Evolutionary conservation across 2,329 filamentous ascomycete genomes (phyloP).

Genomic region (Keithomyces neogunnii): DNA sequence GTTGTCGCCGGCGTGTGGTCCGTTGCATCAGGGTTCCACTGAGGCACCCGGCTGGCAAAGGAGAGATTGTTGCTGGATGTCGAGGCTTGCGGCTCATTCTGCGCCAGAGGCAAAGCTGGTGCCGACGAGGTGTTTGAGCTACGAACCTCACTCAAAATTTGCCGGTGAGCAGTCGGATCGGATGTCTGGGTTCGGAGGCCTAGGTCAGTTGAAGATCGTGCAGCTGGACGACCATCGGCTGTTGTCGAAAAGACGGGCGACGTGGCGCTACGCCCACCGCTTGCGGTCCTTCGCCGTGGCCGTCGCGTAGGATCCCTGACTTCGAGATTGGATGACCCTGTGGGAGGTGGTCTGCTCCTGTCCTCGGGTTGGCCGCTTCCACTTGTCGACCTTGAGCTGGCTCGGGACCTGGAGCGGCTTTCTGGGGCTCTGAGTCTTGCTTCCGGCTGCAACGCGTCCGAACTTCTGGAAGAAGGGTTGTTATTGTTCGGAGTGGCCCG

Average conservation of each 20-base stretch:
- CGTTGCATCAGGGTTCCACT: slow-evolving; percentile 13
- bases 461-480: slow-evolving; percentile 28
- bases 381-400: slow-evolving; percentile 38
- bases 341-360: slow-evolving; percentile 40
- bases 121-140: slow-evolving; percentile 31
- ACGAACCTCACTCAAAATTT: slow-evolving; percentile 32
- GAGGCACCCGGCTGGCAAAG: slow-evolving; percentile 28
- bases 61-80: slow-evolving; percentile 19
- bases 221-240: slow-evolving; percentile 38
- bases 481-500: slow-evolving; percentile 28
- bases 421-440: slow-evolving; percentile 19
- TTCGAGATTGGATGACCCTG: slow-evolving; percentile 20
- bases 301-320: slow-evolving; percentile 20
- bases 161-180: slow-evolving; percentile 28
- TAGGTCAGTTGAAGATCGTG: slow-evolving; percentile 60
- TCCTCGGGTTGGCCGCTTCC: slow-evolving; percentile 35
- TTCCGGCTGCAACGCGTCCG: slow-evolving; percentile 15
- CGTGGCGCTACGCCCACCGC: slow-evolving; percentile 46
- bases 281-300: slow-evolving; percentile 41
- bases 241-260: slow-evolving; percentile 34
- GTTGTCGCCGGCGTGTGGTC: slow-evolving; percentile 5
- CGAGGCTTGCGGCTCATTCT: slow-evolving; percentile 13
- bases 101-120: slow-evolving; percentile 14
- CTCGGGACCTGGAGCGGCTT: slow-evolving; percentile 25
- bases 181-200: slow-evolving; percentile 31